phyloP scores from a whole-genome alignment of 1,139 yeast genomes.

The Candida sanyaensis region DNA sequence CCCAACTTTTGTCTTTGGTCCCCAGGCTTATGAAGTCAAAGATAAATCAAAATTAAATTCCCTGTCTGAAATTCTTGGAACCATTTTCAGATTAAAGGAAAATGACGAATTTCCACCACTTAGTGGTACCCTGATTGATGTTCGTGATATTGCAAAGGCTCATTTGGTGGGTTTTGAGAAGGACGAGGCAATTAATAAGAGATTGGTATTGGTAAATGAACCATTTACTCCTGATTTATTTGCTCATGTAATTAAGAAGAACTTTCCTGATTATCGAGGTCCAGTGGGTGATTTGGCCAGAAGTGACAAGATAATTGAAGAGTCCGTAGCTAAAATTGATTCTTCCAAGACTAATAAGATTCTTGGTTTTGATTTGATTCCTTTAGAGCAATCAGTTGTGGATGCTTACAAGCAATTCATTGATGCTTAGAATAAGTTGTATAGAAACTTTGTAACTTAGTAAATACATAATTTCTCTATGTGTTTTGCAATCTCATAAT shows the following conservation, averaged over 20 bases:
- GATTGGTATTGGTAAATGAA: constrained; percentile 32
- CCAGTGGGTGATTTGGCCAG: constrained; percentile 12
- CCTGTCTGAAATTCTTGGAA: constrained; percentile 18
- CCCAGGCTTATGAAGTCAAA: constrained; percentile 19
- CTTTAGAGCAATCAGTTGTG: constrained; percentile 34
- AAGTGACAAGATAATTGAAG: constrained; percentile 3
- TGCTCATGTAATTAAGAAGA: constrained; percentile 25
- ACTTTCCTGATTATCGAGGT: constrained; percentile 15
- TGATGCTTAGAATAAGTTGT: constrained; percentile 15
- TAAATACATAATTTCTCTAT: not conserved
- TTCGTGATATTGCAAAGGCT: constrained; percentile 41
- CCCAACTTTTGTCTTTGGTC: constrained; percentile 41
- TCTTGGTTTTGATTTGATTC: constrained; percentile 38
- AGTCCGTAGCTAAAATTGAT: constrained; percentile 18
- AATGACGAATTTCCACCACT: constrained; percentile 16
- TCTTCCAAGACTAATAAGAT: constrained; percentile 29
- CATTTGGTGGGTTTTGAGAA: constrained; percentile 36
- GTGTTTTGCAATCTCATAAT: too few species aligned
- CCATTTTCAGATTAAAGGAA: constrained; percentile 18
- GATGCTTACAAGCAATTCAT: constrained; percentile 49
- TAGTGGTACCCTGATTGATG: constrained; percentile 33
- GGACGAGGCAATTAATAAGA: constrained; percentile 21
- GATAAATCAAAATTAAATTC: constrained; percentile 16
- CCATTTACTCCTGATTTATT: constrained; percentile 21
- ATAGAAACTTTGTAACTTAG: not conserved